Conservation (phyloP, 2,329 filamentous ascomycete genomes). For the Exophiala spinifera region DNA sequence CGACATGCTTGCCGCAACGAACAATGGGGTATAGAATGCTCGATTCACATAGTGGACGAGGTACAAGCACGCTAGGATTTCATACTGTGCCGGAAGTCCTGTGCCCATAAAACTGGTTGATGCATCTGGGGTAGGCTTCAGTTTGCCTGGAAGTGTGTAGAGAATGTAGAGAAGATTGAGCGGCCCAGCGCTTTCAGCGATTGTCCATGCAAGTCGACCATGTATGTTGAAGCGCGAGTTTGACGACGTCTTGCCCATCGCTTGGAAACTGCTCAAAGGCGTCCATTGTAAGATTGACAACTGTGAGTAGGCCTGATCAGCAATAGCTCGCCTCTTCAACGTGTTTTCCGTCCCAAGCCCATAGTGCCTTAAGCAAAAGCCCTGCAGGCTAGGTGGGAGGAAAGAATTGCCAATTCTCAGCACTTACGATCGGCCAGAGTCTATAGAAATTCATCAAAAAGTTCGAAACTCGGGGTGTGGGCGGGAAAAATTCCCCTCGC, state of each 20-base stretch:
- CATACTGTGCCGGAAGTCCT: constrained; percentile 36
- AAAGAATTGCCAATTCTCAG: constrained; percentile 1
- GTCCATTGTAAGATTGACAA: constrained; percentile 63
- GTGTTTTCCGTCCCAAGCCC: too few relatives aligned
- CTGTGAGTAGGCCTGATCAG: constrained; percentile 57
- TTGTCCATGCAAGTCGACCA: constrained; percentile 79
- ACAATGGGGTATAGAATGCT: constrained; percentile 74
- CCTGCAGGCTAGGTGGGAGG: neutral
- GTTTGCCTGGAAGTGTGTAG: constrained; percentile 59
- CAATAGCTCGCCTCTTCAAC: constrained; percentile 36
- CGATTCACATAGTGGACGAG: constrained; percentile 88
- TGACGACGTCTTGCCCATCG: constrained; percentile 87
- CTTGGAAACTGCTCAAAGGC: constrained; percentile 56
- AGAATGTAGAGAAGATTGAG: constrained; percentile 77
- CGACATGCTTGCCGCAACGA: constrained; percentile 84
- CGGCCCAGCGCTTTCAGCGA: constrained; percentile 81
- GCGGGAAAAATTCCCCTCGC: constrained; percentile 36
- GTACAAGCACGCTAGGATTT: constrained; percentile 45
- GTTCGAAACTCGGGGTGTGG: constrained; percentile 40
- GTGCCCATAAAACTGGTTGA: constrained; percentile 20
- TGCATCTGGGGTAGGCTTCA: constrained; percentile 23
- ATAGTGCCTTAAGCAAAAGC: too few relatives aligned
- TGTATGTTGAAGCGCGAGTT: constrained; percentile 69
- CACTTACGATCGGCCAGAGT: constrained; percentile 43
- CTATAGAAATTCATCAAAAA: constrained; percentile 39